Evolutionary conservation across 2,329 filamentous ascomycete genomes (phyloP).

Genomic region (Verticillium longisporum): DNA sequence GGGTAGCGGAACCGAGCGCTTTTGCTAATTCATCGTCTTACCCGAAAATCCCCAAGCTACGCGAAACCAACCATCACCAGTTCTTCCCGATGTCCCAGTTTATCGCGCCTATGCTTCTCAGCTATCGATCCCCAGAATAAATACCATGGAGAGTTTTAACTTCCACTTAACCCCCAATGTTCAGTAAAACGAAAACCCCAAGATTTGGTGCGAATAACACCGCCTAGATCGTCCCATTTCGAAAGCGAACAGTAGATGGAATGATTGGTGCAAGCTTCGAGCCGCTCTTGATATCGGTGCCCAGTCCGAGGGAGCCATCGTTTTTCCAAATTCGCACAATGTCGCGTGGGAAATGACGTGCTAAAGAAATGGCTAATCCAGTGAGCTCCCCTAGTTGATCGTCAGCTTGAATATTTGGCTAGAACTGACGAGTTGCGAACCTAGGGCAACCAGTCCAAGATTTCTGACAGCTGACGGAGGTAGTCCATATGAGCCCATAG

Average conservation of each 20-base stretch:
- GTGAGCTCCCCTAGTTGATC: constrained; percentile 23
- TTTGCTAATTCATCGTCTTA: no score
- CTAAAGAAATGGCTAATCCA: constrained; percentile 16
- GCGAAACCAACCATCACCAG: no score
- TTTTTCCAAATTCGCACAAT: background rate
- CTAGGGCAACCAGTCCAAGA: constrained; percentile 34
- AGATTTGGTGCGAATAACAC: background rate
- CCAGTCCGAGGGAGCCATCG: background rate
- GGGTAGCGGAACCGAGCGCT: no score
- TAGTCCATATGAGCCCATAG: constrained; percentile 44
- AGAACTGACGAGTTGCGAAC: constrained; percentile 16
- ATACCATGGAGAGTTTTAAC: no score
- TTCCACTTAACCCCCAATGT: no score
- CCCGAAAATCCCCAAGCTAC: no score
- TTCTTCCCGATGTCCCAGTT: no score
- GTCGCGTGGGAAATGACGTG: background rate
- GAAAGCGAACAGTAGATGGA: background rate
- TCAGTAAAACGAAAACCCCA: no score
- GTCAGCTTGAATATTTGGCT: background rate
- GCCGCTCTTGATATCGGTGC: background rate
- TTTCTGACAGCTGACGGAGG: constrained; percentile 39
- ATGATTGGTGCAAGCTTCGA: background rate
- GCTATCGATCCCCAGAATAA: no score
- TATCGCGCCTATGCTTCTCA: no score
- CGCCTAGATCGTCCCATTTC: background rate